These are phyloP conservation scores for Boechera stricta DNA, from an alignment of 345 rosid species.

Conservation along the genomic window DNA sequence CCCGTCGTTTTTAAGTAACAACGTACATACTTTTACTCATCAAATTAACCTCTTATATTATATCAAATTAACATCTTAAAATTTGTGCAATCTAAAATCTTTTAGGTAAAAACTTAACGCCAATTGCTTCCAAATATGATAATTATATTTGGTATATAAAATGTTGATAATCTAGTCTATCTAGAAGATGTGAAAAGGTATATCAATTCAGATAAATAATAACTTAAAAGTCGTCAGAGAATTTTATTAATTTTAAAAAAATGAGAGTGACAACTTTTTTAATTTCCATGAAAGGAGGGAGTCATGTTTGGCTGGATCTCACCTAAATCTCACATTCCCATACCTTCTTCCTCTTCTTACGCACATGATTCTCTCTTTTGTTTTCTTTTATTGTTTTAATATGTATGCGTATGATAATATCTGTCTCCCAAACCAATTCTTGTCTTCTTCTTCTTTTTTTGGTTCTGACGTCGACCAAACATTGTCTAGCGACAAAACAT, in stretches of 20 bases:
- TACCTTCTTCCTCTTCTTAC: conserved; percentile 44
- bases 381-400: not conserved
- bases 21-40: not conserved
- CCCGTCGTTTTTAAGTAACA: not conserved
- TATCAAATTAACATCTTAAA: not conserved
- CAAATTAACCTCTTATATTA: not conserved
- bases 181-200: conserved; percentile 34
- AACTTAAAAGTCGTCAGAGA: conserved; percentile 12
- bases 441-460: not conserved
- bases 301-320: conserved; percentile 51
- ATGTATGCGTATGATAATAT: not conserved
- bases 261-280: conserved; percentile 18
- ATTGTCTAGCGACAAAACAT: conserved; percentile 6
- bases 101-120: not conserved
- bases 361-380: conserved; percentile 45
- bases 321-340: conserved; percentile 49
- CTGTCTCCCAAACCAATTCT: conserved; percentile 18
- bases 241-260: not conserved
- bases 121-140: conserved; percentile 1
- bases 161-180: conserved; percentile 9
- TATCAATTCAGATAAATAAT: conserved; percentile 9
- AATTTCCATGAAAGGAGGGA: conserved; percentile 37
- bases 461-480: conserved; percentile 31
- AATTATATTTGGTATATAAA: not conserved
- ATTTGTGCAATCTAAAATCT: not conserved